Evolutionary conservation across 495 filamentous ascomycete genomes (phyloP).

Genomic region (Aspergillus cavernicola): DNA sequence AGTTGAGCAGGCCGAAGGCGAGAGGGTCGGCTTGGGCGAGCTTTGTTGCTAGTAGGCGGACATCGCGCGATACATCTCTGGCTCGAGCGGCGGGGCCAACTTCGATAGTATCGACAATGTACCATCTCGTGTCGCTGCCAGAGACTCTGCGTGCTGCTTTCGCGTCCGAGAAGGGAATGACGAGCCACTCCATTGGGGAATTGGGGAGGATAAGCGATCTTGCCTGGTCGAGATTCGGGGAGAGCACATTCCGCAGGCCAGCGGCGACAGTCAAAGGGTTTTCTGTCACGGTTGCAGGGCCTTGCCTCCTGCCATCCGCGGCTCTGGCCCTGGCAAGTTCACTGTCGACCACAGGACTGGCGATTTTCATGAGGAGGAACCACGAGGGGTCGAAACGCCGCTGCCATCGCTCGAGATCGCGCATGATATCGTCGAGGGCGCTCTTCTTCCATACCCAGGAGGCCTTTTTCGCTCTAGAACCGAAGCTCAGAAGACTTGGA

Average conservation of each 20-base stretch:
- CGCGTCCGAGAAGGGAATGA: neutral
- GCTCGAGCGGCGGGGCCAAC: neutral
- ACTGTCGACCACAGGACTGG: neutral
- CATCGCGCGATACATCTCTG: neutral
- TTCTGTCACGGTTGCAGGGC: neutral
- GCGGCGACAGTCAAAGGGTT: neutral
- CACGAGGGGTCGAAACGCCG: constrained; percentile 2
- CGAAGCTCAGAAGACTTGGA: neutral
- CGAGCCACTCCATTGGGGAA: neutral
- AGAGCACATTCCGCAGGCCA: neutral
- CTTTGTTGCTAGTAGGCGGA: neutral
- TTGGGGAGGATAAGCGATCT: neutral
- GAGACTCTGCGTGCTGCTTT: neutral
- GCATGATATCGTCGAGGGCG: neutral
- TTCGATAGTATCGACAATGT: neutral
- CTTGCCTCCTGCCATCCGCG: neutral
- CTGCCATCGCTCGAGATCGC: constrained; percentile 3
- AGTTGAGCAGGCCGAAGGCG: constrained; percentile 1
- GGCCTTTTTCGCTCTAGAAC: neutral
- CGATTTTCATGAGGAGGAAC: neutral
- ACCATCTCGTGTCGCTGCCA: neutral
- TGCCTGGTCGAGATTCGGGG: neutral
- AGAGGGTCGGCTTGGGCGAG: neutral
- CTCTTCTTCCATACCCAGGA: neutral
- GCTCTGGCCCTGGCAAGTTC: neutral